Base-by-base conservation (phyloP, 176 grass and related monocot species). In the Tillandsia leiboldiana region DNA sequence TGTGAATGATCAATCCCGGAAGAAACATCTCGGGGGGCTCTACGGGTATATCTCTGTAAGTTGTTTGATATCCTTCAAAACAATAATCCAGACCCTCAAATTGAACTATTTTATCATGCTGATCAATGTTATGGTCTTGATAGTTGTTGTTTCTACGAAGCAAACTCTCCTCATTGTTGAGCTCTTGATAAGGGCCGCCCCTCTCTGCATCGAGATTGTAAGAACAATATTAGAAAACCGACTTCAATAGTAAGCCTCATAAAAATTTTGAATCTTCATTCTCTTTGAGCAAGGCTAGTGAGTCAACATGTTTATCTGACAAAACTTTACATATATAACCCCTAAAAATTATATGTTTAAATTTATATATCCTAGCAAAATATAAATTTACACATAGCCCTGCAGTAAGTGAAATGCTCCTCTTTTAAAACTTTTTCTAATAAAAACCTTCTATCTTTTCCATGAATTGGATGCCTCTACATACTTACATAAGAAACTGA, bases 21-120 rank as follows among this genome's bases (percentile, higher is more conserved):
- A 99, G 84, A 93, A 87, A 99, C 79, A 99, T 87, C 62, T 93
- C 94, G 22, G 87, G 89, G 62, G 87, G 77, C 49, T 92, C 89
- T 58, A 87, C 73, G 15, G 66, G 68, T 76, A 86, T 69, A 75
- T 92, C 89, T 54, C 71, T 80, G 66, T 49, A 87, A 74, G 81
- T 83, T 49, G 77, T 15, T 10, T 27, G 78, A 67, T 59, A 62
- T 73, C 65, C 76, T 54, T 52, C 49, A 24, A 75, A 79, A 73
- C 63, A 63, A 58, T 71, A 81, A 82, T 76, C 80, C 51, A 51
- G 63, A 66, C 70, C 79, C 75, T 85, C 48, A 77, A 77, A 2
- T 65, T 77, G 66, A 83, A 84, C 72, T 58, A 76, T 68, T 58
- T 53, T 27, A 17, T 70, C 53, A 78, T 70, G 75, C 54, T 69